A percentile compares a stretch with the other conserved stretches of the same genome.
Evolutionary conservation across 805 yeast species (phyloP).

Genomic region (Metschnikowia borealis): DNA sequence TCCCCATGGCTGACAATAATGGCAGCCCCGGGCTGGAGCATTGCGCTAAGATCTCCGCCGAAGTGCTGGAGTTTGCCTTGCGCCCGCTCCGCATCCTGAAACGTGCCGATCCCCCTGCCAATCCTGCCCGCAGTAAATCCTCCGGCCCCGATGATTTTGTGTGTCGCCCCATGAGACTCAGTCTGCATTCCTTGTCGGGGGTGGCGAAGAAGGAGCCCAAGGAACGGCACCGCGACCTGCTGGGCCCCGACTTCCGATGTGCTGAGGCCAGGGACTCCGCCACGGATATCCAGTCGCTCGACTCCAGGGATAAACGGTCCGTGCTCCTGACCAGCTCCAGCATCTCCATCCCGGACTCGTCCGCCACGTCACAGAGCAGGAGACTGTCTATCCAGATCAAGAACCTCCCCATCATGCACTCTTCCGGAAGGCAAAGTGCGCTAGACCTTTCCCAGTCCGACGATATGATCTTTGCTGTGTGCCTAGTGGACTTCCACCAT

Average conservation of each 20-base stretch:
- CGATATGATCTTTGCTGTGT: conserved; percentile 69
- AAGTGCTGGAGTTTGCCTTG: conserved; percentile 8
- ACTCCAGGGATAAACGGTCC: not conserved
- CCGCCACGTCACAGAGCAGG: conserved; percentile 5
- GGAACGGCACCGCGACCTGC: not conserved
- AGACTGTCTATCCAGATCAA: conserved; percentile 31
- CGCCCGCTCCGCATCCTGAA: conserved; percentile 17
- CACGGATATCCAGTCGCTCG: not conserved
- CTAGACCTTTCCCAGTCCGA: conserved; percentile 23
- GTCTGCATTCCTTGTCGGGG: conserved; percentile 12
- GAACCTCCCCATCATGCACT: conserved; percentile 30
- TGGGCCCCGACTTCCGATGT: not conserved
- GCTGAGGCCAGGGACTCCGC: not conserved
- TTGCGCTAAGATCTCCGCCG: not conserved
- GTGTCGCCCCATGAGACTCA: conserved; percentile 34
- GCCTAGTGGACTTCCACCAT: conserved; percentile 92
- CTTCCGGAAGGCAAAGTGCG: conserved; percentile 22
- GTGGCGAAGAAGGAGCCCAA: not conserved
- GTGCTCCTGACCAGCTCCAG: not conserved
- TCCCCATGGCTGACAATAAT: conserved; percentile 2
- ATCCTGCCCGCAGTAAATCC: not conserved
- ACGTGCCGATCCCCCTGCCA: conserved; percentile 3
- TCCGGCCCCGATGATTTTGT: conserved; percentile 28
- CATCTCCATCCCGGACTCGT: not conserved
- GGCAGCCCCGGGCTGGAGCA: not conserved